A percentile compares a stretch with the other conserved stretches of the same genome.
Conservation (phyloP, 176 grass and related monocot species). For the Aegilops umbellulata region DNA sequence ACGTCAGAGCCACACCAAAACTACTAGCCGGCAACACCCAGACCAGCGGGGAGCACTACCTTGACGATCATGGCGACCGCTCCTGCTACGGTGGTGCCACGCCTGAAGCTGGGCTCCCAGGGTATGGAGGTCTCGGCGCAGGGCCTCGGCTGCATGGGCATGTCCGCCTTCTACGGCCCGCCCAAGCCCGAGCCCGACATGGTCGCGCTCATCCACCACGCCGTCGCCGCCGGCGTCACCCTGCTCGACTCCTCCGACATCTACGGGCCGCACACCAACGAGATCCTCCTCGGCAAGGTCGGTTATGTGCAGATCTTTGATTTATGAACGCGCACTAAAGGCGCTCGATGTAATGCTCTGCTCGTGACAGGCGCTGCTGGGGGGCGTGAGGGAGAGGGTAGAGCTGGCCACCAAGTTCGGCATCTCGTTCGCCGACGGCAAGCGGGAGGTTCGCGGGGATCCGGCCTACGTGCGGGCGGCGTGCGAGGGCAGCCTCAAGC, state of each 20-base stretch:
- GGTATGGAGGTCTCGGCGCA: slow-evolving; percentile 73
- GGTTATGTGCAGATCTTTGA: not conserved
- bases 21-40: not conserved
- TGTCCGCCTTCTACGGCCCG: slow-evolving; percentile 65
- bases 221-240: slow-evolving; percentile 66
- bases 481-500: slow-evolving; percentile 50
- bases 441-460: slow-evolving; percentile 26
- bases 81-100: not conserved
- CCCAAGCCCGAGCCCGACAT: slow-evolving; percentile 68
- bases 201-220: slow-evolving; percentile 74
- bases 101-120: slow-evolving; percentile 62
- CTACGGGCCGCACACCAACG: slow-evolving; percentile 82
- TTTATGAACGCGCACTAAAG: not conserved
- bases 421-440: not conserved
- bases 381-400: slow-evolving; percentile 30
- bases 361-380: slow-evolving; percentile 38
- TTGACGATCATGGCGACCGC: not conserved
- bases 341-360: slow-evolving; percentile 14
- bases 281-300: slow-evolving; percentile 76
- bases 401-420: slow-evolving; percentile 51
- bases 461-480: slow-evolving; percentile 61
- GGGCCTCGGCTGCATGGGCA: slow-evolving; percentile 83
- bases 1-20: not conserved
- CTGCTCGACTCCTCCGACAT: slow-evolving; percentile 74
- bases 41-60: not conserved